A percentile compares a stretch with the other conserved stretches of the same genome.
phyloP scores from a whole-genome alignment of 2,329 filamentous ascomycete species.

The Neofusicoccum parvum region DNA sequence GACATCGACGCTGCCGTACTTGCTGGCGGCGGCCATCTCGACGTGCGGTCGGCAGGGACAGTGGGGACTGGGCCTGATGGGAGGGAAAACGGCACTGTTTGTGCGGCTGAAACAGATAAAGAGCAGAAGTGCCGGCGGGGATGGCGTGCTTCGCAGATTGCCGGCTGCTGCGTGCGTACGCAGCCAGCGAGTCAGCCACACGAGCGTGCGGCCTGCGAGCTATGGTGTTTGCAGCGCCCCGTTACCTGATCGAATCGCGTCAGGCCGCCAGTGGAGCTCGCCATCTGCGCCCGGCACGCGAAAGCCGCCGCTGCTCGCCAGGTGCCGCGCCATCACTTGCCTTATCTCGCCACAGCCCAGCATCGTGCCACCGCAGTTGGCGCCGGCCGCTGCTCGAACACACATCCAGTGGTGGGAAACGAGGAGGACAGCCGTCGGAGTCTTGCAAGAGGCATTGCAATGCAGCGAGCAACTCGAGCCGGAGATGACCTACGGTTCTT shows the following conservation, averaged over 20 bases:
- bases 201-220: not conserved
- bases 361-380: too few relatives aligned
- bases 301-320: not conserved
- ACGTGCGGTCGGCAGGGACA: not conserved
- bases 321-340: not conserved
- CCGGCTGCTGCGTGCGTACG: not conserved
- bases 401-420: too few relatives aligned
- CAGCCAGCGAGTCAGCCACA: not conserved
- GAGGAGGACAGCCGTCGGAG: too few relatives aligned
- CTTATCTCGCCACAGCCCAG: too few relatives aligned
- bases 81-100: too few relatives aligned
- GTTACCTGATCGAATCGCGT: not conserved
- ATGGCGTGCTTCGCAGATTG: constrained; percentile 17
- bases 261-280: constrained; percentile 2
- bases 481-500: too few relatives aligned
- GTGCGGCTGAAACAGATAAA: not conserved
- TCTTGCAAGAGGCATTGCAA: too few relatives aligned
- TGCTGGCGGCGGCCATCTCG: not conserved
- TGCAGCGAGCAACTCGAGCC: too few relatives aligned
- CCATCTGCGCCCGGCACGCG: not conserved
- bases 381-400: too few relatives aligned
- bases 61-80: not conserved
- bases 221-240: not conserved
- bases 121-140: not conserved
- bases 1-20: not conserved